Percentiles rank a stretch among this genome's conserved stretches.
These are phyloP conservation scores for Metarhizium sp. DNA, from an alignment of 2,329 filamentous ascomycete genomes.

Conservation along the genomic window DNA sequence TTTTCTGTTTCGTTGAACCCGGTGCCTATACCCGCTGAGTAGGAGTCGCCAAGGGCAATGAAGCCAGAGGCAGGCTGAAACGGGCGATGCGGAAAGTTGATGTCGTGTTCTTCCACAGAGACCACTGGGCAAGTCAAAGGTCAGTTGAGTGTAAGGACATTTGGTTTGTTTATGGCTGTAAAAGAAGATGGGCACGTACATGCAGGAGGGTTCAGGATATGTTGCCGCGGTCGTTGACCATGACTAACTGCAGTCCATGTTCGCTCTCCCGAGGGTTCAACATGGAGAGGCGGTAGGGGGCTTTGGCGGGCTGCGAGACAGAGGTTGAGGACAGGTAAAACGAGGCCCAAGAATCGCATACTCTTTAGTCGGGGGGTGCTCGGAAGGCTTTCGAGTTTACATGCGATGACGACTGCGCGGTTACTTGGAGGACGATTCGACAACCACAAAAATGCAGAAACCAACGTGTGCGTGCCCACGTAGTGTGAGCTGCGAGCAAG, in stretches of 20 bases:
- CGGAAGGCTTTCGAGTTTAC: not conserved
- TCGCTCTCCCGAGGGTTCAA: not conserved
- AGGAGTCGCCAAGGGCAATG: constrained; percentile 36
- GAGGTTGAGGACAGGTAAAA: not conserved
- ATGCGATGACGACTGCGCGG: too few relatives aligned
- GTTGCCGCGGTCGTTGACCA: not conserved
- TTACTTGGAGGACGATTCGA: too few relatives aligned
- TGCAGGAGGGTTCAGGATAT: not conserved
- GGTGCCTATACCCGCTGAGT: constrained; percentile 39
- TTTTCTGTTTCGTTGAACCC: constrained; percentile 29
- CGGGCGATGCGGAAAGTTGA: constrained; percentile 6
- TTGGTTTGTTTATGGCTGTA: too few relatives aligned
- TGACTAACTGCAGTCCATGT: not conserved
- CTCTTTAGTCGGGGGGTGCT: not conserved
- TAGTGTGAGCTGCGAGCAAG: too few relatives aligned
- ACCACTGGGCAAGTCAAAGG: not conserved
- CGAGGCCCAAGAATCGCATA: not conserved
- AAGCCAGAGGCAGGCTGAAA: constrained; percentile 21
- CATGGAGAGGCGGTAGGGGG: not conserved
- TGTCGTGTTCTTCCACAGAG: not conserved
- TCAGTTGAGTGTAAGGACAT: not conserved
- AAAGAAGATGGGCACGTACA: not conserved
- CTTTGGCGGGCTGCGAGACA: not conserved
- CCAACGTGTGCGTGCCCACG: too few relatives aligned
- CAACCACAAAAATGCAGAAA: too few relatives aligned